These are phyloP conservation scores for Euphrasia arctica DNA, from an alignment of 305 asterid species.

Conservation along the genomic window DNA sequence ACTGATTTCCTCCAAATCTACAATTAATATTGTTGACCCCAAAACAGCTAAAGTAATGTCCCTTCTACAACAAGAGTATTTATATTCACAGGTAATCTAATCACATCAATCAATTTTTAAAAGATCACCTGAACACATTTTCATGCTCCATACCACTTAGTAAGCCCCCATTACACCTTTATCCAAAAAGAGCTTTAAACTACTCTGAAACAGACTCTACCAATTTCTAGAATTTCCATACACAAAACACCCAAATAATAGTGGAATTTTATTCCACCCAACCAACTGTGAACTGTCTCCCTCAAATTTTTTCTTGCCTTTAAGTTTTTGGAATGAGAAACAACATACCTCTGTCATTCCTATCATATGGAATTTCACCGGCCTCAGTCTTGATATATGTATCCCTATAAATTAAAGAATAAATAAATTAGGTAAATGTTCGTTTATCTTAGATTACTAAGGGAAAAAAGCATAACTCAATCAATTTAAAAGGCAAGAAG, in stretches of 20 bases:
- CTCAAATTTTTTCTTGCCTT: slow-evolving; percentile 2
- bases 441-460: slow-evolving; percentile 7
- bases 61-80: slow-evolving; percentile 5
- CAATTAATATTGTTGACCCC: slow-evolving; percentile 11
- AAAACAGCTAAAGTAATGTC: slow-evolving; percentile 7
- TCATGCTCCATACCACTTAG: neutral
- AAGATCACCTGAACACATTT: neutral
- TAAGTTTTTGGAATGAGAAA: slow-evolving; percentile 14
- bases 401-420: slow-evolving; percentile 52
- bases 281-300: neutral
- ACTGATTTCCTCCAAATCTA: slow-evolving; percentile 3
- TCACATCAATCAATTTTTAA: neutral
- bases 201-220: slow-evolving; percentile 5
- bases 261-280: neutral
- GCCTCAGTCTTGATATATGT: slow-evolving; percentile 78
- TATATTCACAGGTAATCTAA: too few relatives aligned
- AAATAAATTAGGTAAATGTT: slow-evolving; percentile 15
- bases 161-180: neutral
- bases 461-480: slow-evolving; percentile 17
- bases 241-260: too few relatives aligned
- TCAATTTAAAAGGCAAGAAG: slow-evolving; percentile 18
- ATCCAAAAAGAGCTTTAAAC: neutral
- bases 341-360: slow-evolving; percentile 91
- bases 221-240: neutral
- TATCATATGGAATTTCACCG: slow-evolving; percentile 93